Base-by-base conservation (phyloP, 768 basidiomycete species). In the Mycena epipterygia region DNA sequence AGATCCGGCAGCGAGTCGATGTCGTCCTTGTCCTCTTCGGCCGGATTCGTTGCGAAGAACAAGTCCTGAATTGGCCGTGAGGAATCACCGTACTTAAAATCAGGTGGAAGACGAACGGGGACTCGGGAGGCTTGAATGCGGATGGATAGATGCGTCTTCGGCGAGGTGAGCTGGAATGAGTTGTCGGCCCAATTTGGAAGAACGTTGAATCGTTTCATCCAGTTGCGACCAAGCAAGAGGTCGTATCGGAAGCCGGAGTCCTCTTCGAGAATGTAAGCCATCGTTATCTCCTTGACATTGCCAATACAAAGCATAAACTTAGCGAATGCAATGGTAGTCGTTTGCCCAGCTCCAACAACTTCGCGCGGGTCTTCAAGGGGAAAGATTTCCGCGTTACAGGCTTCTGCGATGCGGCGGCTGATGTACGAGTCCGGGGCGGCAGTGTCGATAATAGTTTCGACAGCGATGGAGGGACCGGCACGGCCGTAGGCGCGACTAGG, bases 361-460 rank as follows among this genome's bases (percentile, higher is more conserved):
- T 64, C 61, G 42, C 48, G 30, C 0, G 66, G 66, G 14, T 21
- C 33, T 4, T 9, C 4, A 19, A 72, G 41, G 30, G 41, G 29
- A n/a, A 56, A 72, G 33, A 67, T 55, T 30, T 67, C 60, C 5
- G 61, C 59, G 29, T 29, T 30, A 12, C 51, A 51, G 5, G 13
- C 32, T 0, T 33, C 14, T 4, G 48, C 63, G 23, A 73, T 60
- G 33, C 41, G 29, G 8, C 49, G 17, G 25, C 21, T 42, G 42
- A 72, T 56, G 42, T 60, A 73, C 37, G 68, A 59, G 27, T 72
- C 67, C 0, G 48, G 16, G 42, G 71, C 67, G 30, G 67, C 63
- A n/a, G 71, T 73, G 63, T 73, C 61, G n/a, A 64, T 44, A 41
- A 73, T 73, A 12, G 30, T 65, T 5, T 68, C 33, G 35, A 69